These are phyloP conservation scores for Claviceps purpurea DNA, from an alignment of 2,329 filamentous ascomycete genomes.

Conservation along the genomic window DNA sequence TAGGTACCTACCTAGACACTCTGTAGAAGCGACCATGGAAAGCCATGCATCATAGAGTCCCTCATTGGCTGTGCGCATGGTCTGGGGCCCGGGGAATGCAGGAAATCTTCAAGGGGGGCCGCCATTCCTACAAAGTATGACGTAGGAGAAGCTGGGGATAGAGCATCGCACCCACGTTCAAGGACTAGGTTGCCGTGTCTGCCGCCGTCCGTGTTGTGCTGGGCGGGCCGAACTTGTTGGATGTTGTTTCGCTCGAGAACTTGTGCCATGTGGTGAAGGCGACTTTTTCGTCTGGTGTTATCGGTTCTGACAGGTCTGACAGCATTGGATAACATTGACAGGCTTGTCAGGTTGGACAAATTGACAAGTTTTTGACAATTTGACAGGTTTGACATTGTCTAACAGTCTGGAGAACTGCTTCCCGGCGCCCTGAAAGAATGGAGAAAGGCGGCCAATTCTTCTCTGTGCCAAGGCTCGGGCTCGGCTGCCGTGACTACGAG, in stretches of 20 bases:
- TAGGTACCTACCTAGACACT: too few species aligned
- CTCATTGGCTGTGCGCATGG: constrained; percentile 1
- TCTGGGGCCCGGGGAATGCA: constrained; percentile 1
- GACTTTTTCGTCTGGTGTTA: not conserved
- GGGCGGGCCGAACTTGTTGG: not conserved
- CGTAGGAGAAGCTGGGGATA: constrained; percentile 4
- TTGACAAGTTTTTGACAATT: too few species aligned
- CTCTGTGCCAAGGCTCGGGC: not conserved
- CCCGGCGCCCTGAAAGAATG: not conserved
- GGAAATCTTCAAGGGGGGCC: not conserved
- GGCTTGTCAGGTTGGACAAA: too few species aligned
- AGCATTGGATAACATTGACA: too few species aligned
- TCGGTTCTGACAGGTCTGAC: too few species aligned
- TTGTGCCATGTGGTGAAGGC: not conserved
- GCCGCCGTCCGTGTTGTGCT: not conserved
- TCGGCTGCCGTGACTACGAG: not conserved
- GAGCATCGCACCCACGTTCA: not conserved
- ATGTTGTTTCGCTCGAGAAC: not conserved
- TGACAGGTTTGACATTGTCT: too few species aligned
- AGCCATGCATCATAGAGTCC: not conserved
- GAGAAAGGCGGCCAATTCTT: not conserved
- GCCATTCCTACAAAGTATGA: constrained; percentile 9
- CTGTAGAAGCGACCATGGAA: not conserved
- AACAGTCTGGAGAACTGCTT: too few species aligned
- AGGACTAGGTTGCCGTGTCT: not conserved